A percentile compares a stretch with the other conserved stretches of the same genome.
phyloP scores from a whole-genome alignment of 805 yeast species.

The Cyberlindnera xylosilytica region DNA sequence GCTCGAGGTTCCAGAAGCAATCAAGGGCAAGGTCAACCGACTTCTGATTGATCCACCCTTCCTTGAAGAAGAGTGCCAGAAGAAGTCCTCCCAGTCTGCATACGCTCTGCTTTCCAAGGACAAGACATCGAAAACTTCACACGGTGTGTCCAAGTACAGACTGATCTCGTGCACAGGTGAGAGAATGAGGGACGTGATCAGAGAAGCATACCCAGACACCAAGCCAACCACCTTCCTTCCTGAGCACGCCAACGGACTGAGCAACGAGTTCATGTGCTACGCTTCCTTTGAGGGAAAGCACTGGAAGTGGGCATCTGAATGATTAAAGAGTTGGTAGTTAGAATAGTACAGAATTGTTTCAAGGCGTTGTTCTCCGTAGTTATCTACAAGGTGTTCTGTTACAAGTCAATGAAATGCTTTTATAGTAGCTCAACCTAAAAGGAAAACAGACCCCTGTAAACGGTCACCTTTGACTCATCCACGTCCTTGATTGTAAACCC shows the following conservation, averaged over 20 bases:
- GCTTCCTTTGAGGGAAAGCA: conserved; percentile 67
- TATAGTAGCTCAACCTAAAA: too few species aligned
- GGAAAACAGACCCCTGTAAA: conserved; percentile 12
- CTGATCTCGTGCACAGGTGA: conserved; percentile 86
- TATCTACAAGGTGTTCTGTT: too few species aligned
- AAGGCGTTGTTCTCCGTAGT: too few species aligned
- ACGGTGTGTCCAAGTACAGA: conserved; percentile 43
- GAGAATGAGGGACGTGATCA: conserved; percentile 69
- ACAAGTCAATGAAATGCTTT: too few species aligned
- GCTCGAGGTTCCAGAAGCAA: conserved; percentile 49
- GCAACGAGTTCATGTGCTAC: conserved; percentile 86
- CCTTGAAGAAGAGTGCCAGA: conserved; percentile 76
- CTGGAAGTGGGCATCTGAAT: conserved; percentile 47
- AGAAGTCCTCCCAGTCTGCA: conserved; percentile 62
- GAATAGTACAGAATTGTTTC: too few species aligned
- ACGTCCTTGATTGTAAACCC: conserved; percentile 16
- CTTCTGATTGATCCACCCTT: conserved; percentile 87
- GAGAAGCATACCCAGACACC: conserved; percentile 60
- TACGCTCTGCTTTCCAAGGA: conserved; percentile 48
- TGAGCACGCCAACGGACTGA: conserved; percentile 78
- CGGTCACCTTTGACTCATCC: conserved; percentile 18
- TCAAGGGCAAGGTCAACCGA: conserved; percentile 65
- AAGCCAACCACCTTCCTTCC: conserved; percentile 67
- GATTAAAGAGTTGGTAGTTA: background rate
- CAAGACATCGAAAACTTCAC: conserved; percentile 33